These are phyloP conservation scores for Saccharomycopsis malanga DNA, from an alignment of 805 yeast species.

Conservation along the genomic window DNA sequence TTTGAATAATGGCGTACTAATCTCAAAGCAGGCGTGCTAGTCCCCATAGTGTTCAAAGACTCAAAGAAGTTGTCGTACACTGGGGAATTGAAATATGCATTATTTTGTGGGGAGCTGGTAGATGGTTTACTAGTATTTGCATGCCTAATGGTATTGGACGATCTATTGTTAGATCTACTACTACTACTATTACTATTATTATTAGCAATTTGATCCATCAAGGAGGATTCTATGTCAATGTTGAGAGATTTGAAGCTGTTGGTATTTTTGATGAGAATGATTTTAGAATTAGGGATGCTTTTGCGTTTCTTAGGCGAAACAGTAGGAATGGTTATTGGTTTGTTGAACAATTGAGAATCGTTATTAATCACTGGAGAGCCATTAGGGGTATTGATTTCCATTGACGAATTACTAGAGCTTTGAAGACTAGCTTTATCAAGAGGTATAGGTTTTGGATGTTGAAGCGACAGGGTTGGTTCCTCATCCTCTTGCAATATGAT, in stretches of 20 bases:
- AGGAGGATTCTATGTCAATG: background rate
- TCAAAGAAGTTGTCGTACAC: conserved; percentile 14
- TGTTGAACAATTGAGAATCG: background rate
- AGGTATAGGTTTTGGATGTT: background rate
- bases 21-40: background rate
- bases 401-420: background rate
- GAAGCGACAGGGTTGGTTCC: background rate
- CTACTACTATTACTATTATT: background rate
- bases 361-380: background rate
- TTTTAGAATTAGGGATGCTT: conserved; percentile 3
- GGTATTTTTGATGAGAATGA: conserved; percentile 15
- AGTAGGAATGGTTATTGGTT: background rate
- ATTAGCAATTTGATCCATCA: background rate
- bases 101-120: background rate
- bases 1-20: too few relatives aligned
- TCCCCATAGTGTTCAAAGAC: conserved; percentile 3
- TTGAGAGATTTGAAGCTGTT: conserved; percentile 11
- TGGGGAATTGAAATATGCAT: conserved; percentile 5
- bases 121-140: background rate
- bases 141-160: background rate
- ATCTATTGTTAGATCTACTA: too few relatives aligned
- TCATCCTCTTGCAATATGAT: conserved; percentile 1
- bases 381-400: background rate
- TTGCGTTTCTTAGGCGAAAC: background rate
- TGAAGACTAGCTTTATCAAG: background rate